Evolutionary conservation across 306 rosid species (phyloP).

Genomic region (Mimosa bimucronata): DNA sequence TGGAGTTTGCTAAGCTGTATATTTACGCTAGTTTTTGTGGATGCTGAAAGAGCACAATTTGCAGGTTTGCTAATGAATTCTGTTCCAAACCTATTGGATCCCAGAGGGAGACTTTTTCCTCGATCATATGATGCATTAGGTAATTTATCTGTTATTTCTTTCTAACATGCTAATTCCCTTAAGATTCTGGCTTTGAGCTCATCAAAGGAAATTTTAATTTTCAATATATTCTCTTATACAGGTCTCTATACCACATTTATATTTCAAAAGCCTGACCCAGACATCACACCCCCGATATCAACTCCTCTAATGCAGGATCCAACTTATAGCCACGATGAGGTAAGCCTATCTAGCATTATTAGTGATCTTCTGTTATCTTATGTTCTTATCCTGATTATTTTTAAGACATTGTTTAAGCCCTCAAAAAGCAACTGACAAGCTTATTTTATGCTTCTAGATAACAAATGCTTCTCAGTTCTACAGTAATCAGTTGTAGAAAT

Average conservation of each 20-base stretch:
- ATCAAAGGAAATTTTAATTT: background rate
- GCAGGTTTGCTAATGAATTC: slow-evolving; percentile 68
- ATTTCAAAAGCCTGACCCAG: slow-evolving; percentile 96
- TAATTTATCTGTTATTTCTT: slow-evolving; percentile 43
- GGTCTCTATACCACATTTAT: slow-evolving; percentile 91
- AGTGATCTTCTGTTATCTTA: background rate
- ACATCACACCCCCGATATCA: slow-evolving; percentile 63
- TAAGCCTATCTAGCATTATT: slow-evolving; percentile 33
- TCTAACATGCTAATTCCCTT: slow-evolving; percentile 17
- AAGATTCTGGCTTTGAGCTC: slow-evolving; percentile 19
- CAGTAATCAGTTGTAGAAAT: background rate
- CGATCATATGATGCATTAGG: slow-evolving; percentile 88
- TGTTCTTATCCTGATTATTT: slow-evolving; percentile 13
- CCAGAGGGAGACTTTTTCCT: slow-evolving; percentile 92
- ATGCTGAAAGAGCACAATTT: slow-evolving; percentile 71
- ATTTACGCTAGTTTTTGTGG: slow-evolving; percentile 32
- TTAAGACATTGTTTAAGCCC: slow-evolving; percentile 15
- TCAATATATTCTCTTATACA: slow-evolving; percentile 42
- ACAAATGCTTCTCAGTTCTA: slow-evolving; percentile 2
- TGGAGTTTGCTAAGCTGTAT: slow-evolving; percentile 28
- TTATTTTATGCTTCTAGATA: background rate
- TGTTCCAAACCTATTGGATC: slow-evolving; percentile 79
- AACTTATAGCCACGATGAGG: slow-evolving; percentile 76
- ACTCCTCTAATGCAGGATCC: slow-evolving; percentile 69
- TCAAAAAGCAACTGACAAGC: slow-evolving; percentile 3